phyloP scores from a whole-genome alignment of 257 asterid species.

The Gentiana straminea region DNA sequence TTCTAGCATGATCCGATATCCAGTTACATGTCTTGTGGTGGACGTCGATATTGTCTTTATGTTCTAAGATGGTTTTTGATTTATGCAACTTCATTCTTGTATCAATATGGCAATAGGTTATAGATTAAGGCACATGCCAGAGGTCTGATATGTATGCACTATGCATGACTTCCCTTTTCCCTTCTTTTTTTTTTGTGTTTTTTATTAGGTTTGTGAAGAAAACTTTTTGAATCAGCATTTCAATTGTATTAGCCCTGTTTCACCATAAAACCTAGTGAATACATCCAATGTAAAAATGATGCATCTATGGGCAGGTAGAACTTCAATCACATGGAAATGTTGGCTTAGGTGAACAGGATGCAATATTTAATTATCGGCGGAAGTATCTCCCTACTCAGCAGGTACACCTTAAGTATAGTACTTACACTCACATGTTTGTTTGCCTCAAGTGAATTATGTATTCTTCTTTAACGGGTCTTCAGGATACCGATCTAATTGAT shows the following conservation, averaged over 20 bases:
- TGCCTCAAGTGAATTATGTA: too few species aligned
- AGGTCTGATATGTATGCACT: too few species aligned
- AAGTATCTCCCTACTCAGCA: slow-evolving; percentile 86
- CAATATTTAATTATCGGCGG: slow-evolving; percentile 64
- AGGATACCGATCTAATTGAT: not conserved
- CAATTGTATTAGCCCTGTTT: too few species aligned
- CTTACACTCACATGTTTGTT: not conserved
- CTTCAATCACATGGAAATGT: slow-evolving; percentile 49
- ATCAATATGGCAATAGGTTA: too few species aligned
- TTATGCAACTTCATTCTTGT: not conserved
- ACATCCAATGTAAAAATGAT: not conserved
- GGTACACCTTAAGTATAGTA: slow-evolving; percentile 24
- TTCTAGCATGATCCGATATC: too few species aligned
- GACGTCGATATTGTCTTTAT: too few species aligned
- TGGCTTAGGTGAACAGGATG: slow-evolving; percentile 55
- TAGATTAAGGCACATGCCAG: too few species aligned
- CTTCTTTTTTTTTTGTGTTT: not conserved
- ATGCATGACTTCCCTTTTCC: not conserved
- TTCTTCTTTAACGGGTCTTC: too few species aligned
- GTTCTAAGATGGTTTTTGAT: too few species aligned
- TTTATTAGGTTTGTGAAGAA: too few species aligned
- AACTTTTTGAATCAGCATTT: too few species aligned
- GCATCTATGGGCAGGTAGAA: slow-evolving; percentile 46
- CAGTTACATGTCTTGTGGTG: too few species aligned
- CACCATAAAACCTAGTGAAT: not conserved